A percentile compares a stretch with the other conserved stretches of the same genome.
Evolutionary conservation across 2,329 filamentous ascomycete genomes (phyloP).

Genomic region (Trichoderma arundinaceum): DNA sequence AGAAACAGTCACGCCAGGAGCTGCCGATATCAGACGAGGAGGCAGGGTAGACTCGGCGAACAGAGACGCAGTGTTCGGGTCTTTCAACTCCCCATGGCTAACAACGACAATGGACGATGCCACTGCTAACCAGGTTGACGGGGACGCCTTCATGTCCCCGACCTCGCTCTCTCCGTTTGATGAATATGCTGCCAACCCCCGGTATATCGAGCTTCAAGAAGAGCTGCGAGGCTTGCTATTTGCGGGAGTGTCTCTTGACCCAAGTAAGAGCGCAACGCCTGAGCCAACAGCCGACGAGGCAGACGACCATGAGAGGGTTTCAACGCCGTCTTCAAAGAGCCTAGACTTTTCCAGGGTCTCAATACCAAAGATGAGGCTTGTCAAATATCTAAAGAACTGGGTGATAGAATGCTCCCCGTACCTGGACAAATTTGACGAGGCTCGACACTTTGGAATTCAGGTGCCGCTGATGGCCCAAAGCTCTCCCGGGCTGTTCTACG

Average conservation of each 20-base stretch:
- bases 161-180: conserved; percentile 39
- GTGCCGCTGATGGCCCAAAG: conserved; percentile 56
- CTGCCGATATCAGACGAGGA: conserved; percentile 13
- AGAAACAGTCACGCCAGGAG: conserved; percentile 17
- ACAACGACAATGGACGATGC: conserved; percentile 25
- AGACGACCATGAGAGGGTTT: conserved; percentile 4
- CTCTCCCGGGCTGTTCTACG: conserved; percentile 53
- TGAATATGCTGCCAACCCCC: conserved; percentile 46
- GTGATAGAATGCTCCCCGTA: conserved; percentile 56
- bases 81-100: conserved; percentile 13
- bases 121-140: conserved; percentile 15
- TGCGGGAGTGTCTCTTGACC: conserved; percentile 40
- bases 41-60: neutral
- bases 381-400: conserved; percentile 54
- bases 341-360: conserved; percentile 40
- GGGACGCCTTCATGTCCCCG: conserved; percentile 32
- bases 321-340: conserved; percentile 30
- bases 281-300: conserved; percentile 32
- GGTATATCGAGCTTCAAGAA: conserved; percentile 53
- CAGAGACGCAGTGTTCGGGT: neutral
- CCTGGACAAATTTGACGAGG: conserved; percentile 61
- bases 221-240: conserved; percentile 52
- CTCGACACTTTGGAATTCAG: conserved; percentile 58
- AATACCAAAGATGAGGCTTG: conserved; percentile 39
- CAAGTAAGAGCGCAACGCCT: conserved; percentile 41